A percentile compares a stretch with the other conserved stretches of the same genome.
phyloP scores from a whole-genome alignment of 2,329 filamentous ascomycete genomes.

The Chlorencoelia australis region DNA sequence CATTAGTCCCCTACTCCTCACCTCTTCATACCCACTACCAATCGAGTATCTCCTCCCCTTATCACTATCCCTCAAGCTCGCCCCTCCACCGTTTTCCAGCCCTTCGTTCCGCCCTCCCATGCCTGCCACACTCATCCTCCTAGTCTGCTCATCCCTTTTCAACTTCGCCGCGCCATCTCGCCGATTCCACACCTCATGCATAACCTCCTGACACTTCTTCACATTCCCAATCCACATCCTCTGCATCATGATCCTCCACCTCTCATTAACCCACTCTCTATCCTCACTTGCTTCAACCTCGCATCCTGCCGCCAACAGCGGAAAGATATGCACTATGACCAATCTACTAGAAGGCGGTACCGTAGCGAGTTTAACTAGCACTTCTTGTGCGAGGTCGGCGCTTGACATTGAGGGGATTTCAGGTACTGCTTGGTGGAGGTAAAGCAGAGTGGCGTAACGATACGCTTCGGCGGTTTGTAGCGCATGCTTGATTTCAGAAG shows the following conservation, averaged over 20 bases:
- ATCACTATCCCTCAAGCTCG: constrained; percentile 1
- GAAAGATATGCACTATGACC: constrained; percentile 60
- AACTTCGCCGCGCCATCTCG: constrained; percentile 38
- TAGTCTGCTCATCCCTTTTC: constrained; percentile 14
- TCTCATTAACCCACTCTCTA: constrained; percentile 50
- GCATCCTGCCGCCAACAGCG: constrained; percentile 56
- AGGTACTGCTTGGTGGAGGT: constrained; percentile 58
- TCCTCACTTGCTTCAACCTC: constrained; percentile 51
- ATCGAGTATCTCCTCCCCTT: constrained; percentile 10
- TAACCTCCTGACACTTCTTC: constrained; percentile 53
- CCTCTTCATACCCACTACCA: constrained; percentile 2
- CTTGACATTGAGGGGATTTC: constrained; percentile 52
- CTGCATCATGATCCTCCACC: constrained; percentile 50
- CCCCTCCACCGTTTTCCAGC: neutral
- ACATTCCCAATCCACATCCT: constrained; percentile 59
- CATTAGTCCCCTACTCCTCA: constrained; percentile 18
- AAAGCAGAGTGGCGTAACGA: constrained; percentile 54
- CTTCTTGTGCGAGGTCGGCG: constrained; percentile 48
- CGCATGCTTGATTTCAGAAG: constrained; percentile 51
- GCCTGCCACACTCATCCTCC: constrained; percentile 9
- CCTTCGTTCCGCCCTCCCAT: neutral
- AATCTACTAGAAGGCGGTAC: constrained; percentile 52
- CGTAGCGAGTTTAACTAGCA: constrained; percentile 50
- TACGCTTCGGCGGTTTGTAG: constrained; percentile 58
- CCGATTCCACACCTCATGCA: constrained; percentile 56